These are phyloP conservation scores for Ogataea thermomethanolica DNA, from an alignment of 805 yeast genomes.

Conservation along the genomic window DNA sequence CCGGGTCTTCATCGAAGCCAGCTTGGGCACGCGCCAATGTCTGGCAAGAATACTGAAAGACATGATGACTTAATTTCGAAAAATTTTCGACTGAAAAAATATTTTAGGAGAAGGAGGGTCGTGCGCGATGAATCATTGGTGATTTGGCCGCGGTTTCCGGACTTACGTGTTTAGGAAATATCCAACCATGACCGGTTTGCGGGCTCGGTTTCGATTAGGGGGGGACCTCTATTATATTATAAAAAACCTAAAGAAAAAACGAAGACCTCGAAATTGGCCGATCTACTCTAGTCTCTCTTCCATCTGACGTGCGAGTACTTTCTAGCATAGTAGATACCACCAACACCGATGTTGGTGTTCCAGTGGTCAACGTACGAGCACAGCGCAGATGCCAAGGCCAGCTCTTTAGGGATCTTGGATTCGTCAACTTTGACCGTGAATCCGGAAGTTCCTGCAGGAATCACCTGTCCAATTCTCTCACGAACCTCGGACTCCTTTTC, in stretches of 20 bases:
- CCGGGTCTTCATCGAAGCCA: slow-evolving; percentile 4
- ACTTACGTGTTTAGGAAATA: slow-evolving; percentile 23
- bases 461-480: slow-evolving; percentile 58
- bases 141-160: slow-evolving; percentile 33
- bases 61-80: slow-evolving; percentile 12
- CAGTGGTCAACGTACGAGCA: slow-evolving; percentile 64
- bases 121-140: slow-evolving; percentile 3
- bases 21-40: slow-evolving; percentile 11
- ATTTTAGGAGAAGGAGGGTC: slow-evolving; percentile 20
- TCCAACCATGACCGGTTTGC: slow-evolving; percentile 9
- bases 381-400: slow-evolving; percentile 58
- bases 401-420: slow-evolving; percentile 50
- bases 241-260: slow-evolving; percentile 11
- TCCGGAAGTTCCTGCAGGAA: slow-evolving; percentile 50
- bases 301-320: slow-evolving; percentile 49
- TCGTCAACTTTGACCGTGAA: slow-evolving; percentile 56
- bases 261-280: neutral
- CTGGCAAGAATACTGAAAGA: slow-evolving; percentile 13
- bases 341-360: slow-evolving; percentile 58
- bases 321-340: slow-evolving; percentile 61
- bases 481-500: slow-evolving; percentile 63
- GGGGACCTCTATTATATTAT: slow-evolving; percentile 16
- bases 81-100: slow-evolving; percentile 15
- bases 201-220: slow-evolving; percentile 4
- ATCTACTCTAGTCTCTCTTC: slow-evolving; percentile 44